Evolutionary conservation across 2,329 filamentous ascomycete genomes (phyloP).

Genomic region (Ophiocordyceps robertsii): DNA sequence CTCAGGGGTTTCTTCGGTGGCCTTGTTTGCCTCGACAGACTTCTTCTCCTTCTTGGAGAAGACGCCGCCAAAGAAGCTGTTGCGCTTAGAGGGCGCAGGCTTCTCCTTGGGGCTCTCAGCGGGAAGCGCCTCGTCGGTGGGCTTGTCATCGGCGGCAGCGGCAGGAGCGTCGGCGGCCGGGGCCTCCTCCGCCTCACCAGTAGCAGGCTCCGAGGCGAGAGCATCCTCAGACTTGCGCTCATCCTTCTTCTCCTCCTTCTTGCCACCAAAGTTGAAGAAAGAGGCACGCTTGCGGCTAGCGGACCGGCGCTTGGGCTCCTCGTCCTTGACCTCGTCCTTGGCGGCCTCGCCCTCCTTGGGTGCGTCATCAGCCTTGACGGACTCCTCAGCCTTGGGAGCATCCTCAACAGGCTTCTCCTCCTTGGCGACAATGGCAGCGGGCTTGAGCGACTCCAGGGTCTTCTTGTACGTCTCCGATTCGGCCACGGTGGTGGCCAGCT

Average conservation of each 20-base stretch:
- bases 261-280: constrained; percentile 44
- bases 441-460: constrained; percentile 58
- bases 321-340: constrained; percentile 38
- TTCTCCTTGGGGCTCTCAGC: constrained; percentile 31
- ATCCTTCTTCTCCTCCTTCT: constrained; percentile 37
- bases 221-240: constrained; percentile 19
- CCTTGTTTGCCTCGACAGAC: constrained; percentile 32
- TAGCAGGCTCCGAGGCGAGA: constrained; percentile 19
- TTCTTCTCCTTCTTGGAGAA: constrained; percentile 48
- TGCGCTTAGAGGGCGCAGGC: constrained; percentile 37
- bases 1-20: constrained; percentile 20
- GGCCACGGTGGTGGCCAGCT: constrained; percentile 56
- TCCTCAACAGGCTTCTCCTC: constrained; percentile 18
- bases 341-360: constrained; percentile 18
- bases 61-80: constrained; percentile 39
- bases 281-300: constrained; percentile 52
- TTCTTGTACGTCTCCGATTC: constrained; percentile 82
- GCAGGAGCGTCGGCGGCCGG: constrained; percentile 21
- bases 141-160: constrained; percentile 14
- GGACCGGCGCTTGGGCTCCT: constrained; percentile 49
- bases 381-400: constrained; percentile 22
- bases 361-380: constrained; percentile 19
- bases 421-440: constrained; percentile 18
- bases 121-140: constrained; percentile 25
- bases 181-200: constrained; percentile 21